A percentile compares a stretch with the other conserved stretches of the same genome.
Conservation (phyloP, 768 basidiomycete genomes). For the Hortiboletus flavorubellus region DNA sequence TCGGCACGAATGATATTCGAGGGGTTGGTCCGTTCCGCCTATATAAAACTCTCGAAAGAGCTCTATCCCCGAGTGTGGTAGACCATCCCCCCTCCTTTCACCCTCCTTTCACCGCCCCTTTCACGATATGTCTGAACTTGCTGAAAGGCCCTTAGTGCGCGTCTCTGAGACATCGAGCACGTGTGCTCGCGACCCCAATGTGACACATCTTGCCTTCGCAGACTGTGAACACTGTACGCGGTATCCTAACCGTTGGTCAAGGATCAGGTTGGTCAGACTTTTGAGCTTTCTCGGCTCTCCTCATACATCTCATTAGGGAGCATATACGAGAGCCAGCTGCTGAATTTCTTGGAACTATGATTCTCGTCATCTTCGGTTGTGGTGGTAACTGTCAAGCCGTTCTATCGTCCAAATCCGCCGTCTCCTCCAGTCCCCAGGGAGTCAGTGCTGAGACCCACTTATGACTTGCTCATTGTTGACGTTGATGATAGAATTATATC, state of each 20-base stretch:
- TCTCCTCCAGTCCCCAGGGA: constrained; percentile 50
- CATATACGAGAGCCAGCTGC: constrained; percentile 56
- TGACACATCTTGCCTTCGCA: constrained; percentile 13
- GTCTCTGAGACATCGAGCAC: constrained; percentile 20
- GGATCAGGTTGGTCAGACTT: constrained; percentile 40
- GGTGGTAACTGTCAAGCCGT: constrained; percentile 57
- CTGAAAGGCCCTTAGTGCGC: constrained; percentile 15
- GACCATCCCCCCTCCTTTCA: neutral
- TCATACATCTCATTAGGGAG: constrained; percentile 31
- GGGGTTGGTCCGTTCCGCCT: neutral
- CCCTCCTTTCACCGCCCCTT: neutral
- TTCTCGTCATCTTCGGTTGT: constrained; percentile 57
- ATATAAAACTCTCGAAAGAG: constrained; percentile 9
- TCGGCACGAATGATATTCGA: neutral
- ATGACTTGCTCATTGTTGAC: neutral
- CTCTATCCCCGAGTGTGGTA: neutral
- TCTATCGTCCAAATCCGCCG: constrained; percentile 43
- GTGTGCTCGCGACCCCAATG: constrained; percentile 7
- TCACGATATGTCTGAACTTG: constrained; percentile 21
- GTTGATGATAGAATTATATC: constrained; percentile 15
- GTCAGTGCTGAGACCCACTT: constrained; percentile 36
- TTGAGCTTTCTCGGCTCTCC: neutral
- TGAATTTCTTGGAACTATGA: constrained; percentile 58
- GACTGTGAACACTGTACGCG: constrained; percentile 35
- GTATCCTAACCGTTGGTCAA: constrained; percentile 55